Evolutionary conservation across 768 basidiomycete species (phyloP).

Genomic region (Trametes cingulata): DNA sequence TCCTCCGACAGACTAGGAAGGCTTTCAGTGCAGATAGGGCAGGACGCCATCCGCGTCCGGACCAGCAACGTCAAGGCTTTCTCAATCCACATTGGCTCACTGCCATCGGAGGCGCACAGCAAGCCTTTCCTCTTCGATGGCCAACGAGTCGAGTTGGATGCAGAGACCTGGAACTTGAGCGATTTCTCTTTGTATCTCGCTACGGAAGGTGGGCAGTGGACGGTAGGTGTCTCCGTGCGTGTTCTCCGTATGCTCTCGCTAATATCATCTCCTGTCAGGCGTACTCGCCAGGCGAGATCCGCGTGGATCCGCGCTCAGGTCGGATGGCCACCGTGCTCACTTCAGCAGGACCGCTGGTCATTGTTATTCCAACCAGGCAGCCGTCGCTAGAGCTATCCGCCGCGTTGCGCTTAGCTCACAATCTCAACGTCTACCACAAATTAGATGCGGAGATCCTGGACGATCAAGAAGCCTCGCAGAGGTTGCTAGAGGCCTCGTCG

Average conservation of each 20-base stretch:
- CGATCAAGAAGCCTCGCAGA: conserved; percentile 39
- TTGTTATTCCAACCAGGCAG: conserved; percentile 48
- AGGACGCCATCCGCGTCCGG: conserved; percentile 10
- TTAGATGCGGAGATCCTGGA: conserved; percentile 64
- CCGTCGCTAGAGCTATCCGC: conserved; percentile 45
- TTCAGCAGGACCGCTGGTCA: conserved; percentile 49
- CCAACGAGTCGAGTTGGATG: neutral
- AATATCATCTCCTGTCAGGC: neutral
- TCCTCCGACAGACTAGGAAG: conserved; percentile 37
- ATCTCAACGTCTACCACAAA: conserved; percentile 65
- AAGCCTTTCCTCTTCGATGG: conserved; percentile 9
- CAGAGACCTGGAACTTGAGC: neutral
- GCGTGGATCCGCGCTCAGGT: conserved; percentile 37
- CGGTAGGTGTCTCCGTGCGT: neutral
- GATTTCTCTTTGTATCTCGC: conserved; percentile 1
- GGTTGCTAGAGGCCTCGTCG: conserved; percentile 28
- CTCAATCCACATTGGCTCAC: conserved; percentile 13
- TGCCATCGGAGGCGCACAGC: neutral
- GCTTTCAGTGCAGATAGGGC: conserved; percentile 32
- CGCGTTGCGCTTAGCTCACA: conserved; percentile 68
- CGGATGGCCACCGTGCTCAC: conserved; percentile 69
- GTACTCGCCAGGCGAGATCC: conserved; percentile 5
- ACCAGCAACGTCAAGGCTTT: conserved; percentile 33
- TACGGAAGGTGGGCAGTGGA: conserved; percentile 10
- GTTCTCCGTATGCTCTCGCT: neutral